Base-by-base conservation (phyloP, 495 filamentous ascomycete genomes). In the Tuber borchii region DNA sequence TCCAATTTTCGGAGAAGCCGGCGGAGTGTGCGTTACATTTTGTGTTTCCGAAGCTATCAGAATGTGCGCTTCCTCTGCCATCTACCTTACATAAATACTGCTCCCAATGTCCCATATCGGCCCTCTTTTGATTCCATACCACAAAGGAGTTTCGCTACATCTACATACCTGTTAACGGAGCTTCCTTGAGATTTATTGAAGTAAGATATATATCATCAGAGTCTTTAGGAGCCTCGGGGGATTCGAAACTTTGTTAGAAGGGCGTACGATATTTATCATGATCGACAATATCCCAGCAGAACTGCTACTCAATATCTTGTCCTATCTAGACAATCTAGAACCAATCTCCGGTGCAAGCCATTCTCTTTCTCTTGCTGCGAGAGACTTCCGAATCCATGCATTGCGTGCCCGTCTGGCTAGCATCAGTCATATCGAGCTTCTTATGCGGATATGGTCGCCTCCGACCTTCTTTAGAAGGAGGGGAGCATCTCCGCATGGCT, bases 361-460 rank as follows among this genome's bases (percentile, higher is more conserved):
- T 39, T 73, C 75, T 43, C 82, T 83, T 46, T 77, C 71, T 45
- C 73, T 76, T 39, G 74, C 80, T 71, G 74, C 78, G 46, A 76
- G 78, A 48, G 80, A 81, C 73, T 78, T 76, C 73, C 77, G 75
- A 74, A 72, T 76, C 68, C 75, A 73, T 56, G 31, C 69, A 26
- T 68, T 83, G 17, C 81, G 80, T 69, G 45, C 74, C 65, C 74
- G 82, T 44, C 80, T 83, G 44, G 69, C 82, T 74, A 77, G 44
- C 14, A 81, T 83, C 69, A 72, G 69, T n/a, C 77, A 83, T 34
- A 72, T 79, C 75, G 82, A 83, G 68, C 78, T 81, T 73, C 71
- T 83, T n/a, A 79, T 83, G 74, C 65, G 45, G 45, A 83, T 83
- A 76, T 83, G 82, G 82, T 72, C 80, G 71, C 82, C 82, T n/a